Evolutionary conservation across 257 asterid genomes (phyloP).

Genomic region (Primulina eburnea): DNA sequence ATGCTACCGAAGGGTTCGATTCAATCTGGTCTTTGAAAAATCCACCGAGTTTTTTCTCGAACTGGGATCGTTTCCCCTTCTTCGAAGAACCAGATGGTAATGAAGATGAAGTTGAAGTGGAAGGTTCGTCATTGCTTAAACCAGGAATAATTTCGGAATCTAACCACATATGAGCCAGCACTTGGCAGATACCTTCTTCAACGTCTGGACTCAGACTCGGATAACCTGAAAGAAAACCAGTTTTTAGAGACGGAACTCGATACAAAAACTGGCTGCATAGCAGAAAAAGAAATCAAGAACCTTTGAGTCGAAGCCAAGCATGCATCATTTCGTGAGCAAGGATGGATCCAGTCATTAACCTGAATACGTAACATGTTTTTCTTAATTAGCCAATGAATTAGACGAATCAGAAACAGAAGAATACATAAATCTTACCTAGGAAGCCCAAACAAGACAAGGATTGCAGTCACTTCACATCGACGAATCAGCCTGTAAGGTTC

Average conservation of each 20-base stretch:
- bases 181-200: conserved; percentile 99
- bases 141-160: conserved; percentile 74
- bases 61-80: conserved; percentile 79
- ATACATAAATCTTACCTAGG: conserved; percentile 61
- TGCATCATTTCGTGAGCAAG: conserved; percentile 99
- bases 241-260: conserved; percentile 15
- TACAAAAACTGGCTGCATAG: background rate
- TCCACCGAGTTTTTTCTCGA: conserved; percentile 82
- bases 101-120: conserved; percentile 50
- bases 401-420: background rate
- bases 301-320: conserved; percentile 91
- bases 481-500: conserved; percentile 79
- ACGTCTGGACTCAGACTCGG: conserved; percentile 66
- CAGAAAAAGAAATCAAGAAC: conserved; percentile 27
- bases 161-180: conserved; percentile 94
- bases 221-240: conserved; percentile 47
- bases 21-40: conserved; percentile 87
- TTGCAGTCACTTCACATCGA: conserved; percentile 90
- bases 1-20: conserved; percentile 64
- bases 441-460: conserved; percentile 87
- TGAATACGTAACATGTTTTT: conserved; percentile 19
- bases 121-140: background rate
- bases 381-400: background rate
- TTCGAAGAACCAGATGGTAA: conserved; percentile 70
- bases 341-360: conserved; percentile 92